Evolutionary conservation across 371 early-diverging fungal genomes (phyloP).

Genomic region (Syncephalastrum racemosum): DNA sequence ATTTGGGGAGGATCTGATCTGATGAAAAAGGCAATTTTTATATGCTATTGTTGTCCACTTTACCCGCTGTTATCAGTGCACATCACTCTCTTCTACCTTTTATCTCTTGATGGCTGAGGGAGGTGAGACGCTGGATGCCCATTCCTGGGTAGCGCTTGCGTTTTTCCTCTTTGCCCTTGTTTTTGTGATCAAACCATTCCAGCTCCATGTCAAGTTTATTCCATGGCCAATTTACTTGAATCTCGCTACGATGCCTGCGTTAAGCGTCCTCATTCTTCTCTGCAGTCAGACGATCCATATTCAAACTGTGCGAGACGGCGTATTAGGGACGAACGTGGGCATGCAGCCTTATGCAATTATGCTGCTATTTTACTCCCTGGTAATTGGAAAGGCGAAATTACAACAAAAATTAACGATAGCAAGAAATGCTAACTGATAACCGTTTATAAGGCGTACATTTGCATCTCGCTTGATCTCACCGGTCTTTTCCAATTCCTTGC

Average conservation of each 20-base stretch:
- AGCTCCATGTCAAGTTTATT: constrained; percentile 8
- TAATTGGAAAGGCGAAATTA: constrained; percentile 21
- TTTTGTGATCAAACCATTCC: constrained; percentile 54
- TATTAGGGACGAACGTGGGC: constrained; percentile 58
- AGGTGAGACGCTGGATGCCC: constrained; percentile 23
- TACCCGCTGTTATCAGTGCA: too few species aligned
- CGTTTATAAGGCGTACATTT: constrained; percentile 65
- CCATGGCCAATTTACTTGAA: constrained; percentile 44
- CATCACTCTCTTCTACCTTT: too few species aligned
- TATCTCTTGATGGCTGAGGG: too few species aligned
- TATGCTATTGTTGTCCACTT: too few species aligned
- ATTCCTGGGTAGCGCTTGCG: constrained; percentile 54
- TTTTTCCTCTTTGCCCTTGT: constrained; percentile 49
- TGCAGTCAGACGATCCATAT: constrained; percentile 53
- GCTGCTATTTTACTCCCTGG: constrained; percentile 75
- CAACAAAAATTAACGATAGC: not conserved
- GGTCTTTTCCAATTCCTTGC: constrained; percentile 74
- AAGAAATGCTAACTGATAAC: constrained; percentile 1
- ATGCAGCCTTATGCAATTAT: constrained; percentile 79
- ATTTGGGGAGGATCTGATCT: too few species aligned
- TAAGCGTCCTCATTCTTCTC: constrained; percentile 65
- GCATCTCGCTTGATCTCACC: constrained; percentile 81
- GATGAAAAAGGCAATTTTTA: too few species aligned
- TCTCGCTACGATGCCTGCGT: constrained; percentile 67
- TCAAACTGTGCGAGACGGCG: constrained; percentile 54